Conservation (phyloP, 2,329 filamentous ascomycete genomes). For the Chaetothyriales sp. region DNA sequence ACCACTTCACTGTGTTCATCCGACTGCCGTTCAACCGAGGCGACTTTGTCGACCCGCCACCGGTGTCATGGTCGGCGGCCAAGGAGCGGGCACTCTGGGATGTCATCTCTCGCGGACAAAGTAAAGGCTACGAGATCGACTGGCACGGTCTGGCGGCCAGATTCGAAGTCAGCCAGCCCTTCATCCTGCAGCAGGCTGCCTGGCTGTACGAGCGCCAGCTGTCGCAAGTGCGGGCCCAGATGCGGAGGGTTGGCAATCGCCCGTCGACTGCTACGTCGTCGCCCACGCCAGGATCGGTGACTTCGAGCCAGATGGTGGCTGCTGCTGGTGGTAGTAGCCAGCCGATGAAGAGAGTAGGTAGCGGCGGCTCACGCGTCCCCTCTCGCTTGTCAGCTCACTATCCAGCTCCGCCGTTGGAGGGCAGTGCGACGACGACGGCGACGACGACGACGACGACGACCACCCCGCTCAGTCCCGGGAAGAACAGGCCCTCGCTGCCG, state of each 20-base stretch:
- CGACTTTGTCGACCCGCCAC: slow-evolving; percentile 78
- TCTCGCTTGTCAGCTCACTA: slow-evolving; percentile 23
- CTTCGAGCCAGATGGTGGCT: slow-evolving; percentile 24
- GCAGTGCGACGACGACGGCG: slow-evolving; percentile 9
- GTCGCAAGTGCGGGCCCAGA: slow-evolving; percentile 76
- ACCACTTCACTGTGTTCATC: slow-evolving; percentile 57
- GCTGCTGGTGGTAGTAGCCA: slow-evolving; percentile 18
- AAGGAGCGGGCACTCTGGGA: slow-evolving; percentile 89
- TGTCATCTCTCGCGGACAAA: slow-evolving; percentile 56
- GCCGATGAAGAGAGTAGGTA: slow-evolving; percentile 21
- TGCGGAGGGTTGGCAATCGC: slow-evolving; percentile 46
- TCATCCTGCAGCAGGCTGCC: slow-evolving; percentile 82
- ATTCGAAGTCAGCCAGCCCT: slow-evolving; percentile 75
- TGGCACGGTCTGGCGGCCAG: slow-evolving; percentile 54
- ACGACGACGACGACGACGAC: too few relatives aligned
- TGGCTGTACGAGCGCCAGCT: slow-evolving; percentile 87
- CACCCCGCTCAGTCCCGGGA: slow-evolving; percentile 14
- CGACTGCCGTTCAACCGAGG: slow-evolving; percentile 77
- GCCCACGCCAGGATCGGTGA: slow-evolving; percentile 28
- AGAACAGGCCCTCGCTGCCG: slow-evolving; percentile 12
- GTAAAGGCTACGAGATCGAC: slow-evolving; percentile 63
- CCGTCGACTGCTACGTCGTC: slow-evolving; percentile 28
- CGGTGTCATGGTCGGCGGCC: slow-evolving; percentile 70
- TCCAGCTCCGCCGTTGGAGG: slow-evolving; percentile 8
- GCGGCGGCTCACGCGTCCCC: slow-evolving; percentile 24